phyloP scores from a whole-genome alignment of 441 rosid species.

The Gossypium lobatum region DNA sequence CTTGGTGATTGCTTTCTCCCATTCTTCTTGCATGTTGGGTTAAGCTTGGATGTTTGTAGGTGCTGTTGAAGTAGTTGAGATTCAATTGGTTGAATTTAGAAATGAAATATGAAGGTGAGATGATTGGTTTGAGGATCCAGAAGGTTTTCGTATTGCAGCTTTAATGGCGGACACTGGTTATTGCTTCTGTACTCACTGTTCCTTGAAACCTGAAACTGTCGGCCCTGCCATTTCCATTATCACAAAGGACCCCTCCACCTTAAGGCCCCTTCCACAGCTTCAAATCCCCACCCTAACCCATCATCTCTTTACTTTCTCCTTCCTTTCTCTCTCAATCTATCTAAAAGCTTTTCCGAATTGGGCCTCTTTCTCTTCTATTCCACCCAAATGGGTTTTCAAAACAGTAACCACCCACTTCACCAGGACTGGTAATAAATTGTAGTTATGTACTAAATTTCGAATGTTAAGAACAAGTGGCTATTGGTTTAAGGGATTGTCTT shows the following conservation, averaged over 20 bases:
- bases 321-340: neutral
- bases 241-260: neutral
- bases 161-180: constrained; percentile 25
- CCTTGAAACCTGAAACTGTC: constrained; percentile 24
- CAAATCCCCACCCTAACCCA: constrained; percentile 36
- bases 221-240: constrained; percentile 43
- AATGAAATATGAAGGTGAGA: constrained; percentile 18
- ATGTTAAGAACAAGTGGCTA: constrained; percentile 14
- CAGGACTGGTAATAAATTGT: neutral
- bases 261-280: neutral
- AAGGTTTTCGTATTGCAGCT: constrained; percentile 22
- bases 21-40: constrained; percentile 51
- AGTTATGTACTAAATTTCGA: neutral
- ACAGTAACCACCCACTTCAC: constrained; percentile 11
- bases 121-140: constrained; percentile 62
- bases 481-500: constrained; percentile 1
- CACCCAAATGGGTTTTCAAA: neutral
- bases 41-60: constrained; percentile 27
- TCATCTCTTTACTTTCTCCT: constrained; percentile 14
- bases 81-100: neutral
- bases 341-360: neutral
- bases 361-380: neutral
- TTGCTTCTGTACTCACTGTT: neutral
- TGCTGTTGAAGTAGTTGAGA: constrained; percentile 7
- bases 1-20: constrained; percentile 45